phyloP scores from a whole-genome alignment of 2,329 filamentous ascomycete genomes.

The Thelonectria rubi region DNA sequence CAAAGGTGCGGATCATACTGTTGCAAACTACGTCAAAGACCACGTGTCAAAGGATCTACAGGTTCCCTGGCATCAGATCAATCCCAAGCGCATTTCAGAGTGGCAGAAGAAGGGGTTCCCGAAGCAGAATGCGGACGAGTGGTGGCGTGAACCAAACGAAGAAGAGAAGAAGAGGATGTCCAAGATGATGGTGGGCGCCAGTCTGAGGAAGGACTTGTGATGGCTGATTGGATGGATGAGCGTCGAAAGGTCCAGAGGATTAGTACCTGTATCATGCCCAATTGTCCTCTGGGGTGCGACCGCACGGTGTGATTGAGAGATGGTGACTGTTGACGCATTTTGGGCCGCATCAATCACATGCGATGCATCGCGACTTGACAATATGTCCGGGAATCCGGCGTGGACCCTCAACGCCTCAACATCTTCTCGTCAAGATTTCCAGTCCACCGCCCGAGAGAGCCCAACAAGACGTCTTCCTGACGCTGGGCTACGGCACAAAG shows the following conservation, averaged over 20 bases:
- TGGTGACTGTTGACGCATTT: too few species aligned
- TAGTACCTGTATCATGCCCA: too few species aligned
- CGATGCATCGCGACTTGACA: too few species aligned
- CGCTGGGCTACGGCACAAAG: background rate
- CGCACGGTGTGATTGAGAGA: too few species aligned
- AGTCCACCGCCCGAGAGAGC: background rate
- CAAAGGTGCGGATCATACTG: fast-evolving
- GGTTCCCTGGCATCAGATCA: conserved; percentile 31
- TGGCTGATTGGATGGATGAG: too few species aligned
- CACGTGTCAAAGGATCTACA: conserved; percentile 32
- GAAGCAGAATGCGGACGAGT: conserved; percentile 19
- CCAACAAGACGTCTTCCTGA: background rate
- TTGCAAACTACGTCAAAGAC: conserved; percentile 23
- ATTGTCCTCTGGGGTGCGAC: too few species aligned
- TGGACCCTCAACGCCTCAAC: too few species aligned
- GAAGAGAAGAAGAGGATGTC: conserved; percentile 24
- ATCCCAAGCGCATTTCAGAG: conserved; percentile 5
- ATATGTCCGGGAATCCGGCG: too few species aligned
- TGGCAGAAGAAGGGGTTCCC: conserved; percentile 26
- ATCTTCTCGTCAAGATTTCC: background rate
- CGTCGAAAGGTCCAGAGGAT: too few species aligned
- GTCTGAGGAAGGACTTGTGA: conserved; percentile 20
- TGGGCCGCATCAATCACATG: too few species aligned
- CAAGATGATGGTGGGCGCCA: conserved; percentile 16
- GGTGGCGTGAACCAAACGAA: conserved; percentile 26